Evolutionary conservation across 441 rosid genomes (phyloP).

Genomic region (Corymbia calophylla): DNA sequence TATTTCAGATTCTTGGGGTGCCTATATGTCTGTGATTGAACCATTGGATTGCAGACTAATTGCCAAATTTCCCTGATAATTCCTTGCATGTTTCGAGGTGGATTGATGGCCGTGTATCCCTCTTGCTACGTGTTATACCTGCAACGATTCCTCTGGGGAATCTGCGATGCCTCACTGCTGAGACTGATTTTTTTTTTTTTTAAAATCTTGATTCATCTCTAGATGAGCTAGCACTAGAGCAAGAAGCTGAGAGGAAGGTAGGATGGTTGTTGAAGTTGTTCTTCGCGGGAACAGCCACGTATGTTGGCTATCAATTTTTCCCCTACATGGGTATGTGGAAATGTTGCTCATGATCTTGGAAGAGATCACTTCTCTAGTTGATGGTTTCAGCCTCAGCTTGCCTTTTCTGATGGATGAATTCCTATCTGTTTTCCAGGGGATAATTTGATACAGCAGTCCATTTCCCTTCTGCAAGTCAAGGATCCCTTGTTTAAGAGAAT

Average conservation of each 20-base stretch:
- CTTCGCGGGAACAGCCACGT: constrained; percentile 75
- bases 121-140: background rate
- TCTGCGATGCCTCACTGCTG: background rate
- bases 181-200: background rate
- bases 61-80: background rate
- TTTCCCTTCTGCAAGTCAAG: constrained; percentile 80
- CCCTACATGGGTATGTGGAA: constrained; percentile 71
- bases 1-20: background rate
- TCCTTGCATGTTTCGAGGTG: background rate
- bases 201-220: background rate
- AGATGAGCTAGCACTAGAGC: constrained; percentile 67
- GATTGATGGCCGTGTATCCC: background rate
- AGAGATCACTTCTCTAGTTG: background rate
- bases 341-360: background rate
- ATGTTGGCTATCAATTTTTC: constrained; percentile 70
- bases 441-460: constrained; percentile 75
- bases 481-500: constrained; percentile 89
- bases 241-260: constrained; percentile 83
- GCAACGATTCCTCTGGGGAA: background rate
- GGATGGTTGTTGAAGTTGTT: constrained; percentile 81
- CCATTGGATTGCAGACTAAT: background rate
- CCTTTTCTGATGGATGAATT: background rate
- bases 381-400: background rate
- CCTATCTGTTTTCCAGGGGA: constrained; percentile 44
- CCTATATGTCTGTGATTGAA: background rate